Percentiles rank a stretch among this genome's conserved stretches.
These are phyloP conservation scores for Tricholoma matsutake DNA, from an alignment of 768 basidiomycete genomes.

Conservation along the genomic window DNA sequence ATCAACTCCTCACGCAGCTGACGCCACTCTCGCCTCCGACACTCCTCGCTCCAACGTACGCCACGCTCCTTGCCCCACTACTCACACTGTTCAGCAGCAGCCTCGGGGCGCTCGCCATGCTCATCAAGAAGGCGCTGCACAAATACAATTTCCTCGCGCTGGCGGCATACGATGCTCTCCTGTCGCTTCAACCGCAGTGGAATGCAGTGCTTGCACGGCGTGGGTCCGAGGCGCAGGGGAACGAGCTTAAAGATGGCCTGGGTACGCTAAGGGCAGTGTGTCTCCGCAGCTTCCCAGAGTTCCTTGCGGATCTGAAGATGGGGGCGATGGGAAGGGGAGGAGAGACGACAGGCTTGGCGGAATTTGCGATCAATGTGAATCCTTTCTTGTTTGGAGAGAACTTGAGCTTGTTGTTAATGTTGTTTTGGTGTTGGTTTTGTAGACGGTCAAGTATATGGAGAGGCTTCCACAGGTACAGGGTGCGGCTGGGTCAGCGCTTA, in stretches of 20 bases:
- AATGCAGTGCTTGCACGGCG: constrained; percentile 59
- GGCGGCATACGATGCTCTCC: constrained; percentile 60
- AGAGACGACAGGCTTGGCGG: constrained; percentile 64
- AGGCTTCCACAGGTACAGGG: constrained; percentile 65
- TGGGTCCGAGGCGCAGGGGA: constrained; percentile 42
- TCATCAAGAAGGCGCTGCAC: constrained; percentile 76
- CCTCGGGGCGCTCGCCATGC: constrained; percentile 54
- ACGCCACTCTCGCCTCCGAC: constrained; percentile 53
- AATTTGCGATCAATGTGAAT: constrained; percentile 51
- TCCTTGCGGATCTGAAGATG: constrained; percentile 73
- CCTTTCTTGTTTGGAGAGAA: constrained; percentile 17
- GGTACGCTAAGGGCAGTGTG: constrained; percentile 65
- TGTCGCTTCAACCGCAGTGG: constrained; percentile 59
- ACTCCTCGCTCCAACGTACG: constrained; percentile 56
- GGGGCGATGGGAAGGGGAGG: constrained; percentile 53
- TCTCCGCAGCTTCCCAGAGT: constrained; percentile 81
- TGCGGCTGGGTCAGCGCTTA: constrained; percentile 62
- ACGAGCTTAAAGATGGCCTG: constrained; percentile 72
- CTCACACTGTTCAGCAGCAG: constrained; percentile 64
- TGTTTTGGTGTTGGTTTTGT: constrained; percentile 7
- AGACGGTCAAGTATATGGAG: constrained; percentile 71
- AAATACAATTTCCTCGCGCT: constrained; percentile 80
- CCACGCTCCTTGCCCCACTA: constrained; percentile 61
- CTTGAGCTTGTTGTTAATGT: neutral
- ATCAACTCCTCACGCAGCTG: constrained; percentile 59